phyloP scores from a whole-genome alignment of 192 early-diverging fungal genomes.

The Jimgerdemannia flammicorona region DNA sequence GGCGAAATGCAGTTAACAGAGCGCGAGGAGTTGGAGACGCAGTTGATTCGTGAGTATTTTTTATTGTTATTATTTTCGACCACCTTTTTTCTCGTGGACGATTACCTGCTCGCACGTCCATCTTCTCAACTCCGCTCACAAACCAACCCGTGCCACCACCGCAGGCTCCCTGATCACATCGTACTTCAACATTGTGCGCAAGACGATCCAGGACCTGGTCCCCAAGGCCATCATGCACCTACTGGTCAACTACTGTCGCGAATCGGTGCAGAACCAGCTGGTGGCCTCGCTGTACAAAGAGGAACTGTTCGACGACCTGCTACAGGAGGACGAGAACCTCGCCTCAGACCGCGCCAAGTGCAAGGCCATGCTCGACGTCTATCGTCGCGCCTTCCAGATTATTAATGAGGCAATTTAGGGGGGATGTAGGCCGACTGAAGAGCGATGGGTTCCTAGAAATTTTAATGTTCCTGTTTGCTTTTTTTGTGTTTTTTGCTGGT shows the following conservation, averaged over 20 bases:
- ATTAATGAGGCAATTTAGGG: conserved; percentile 52
- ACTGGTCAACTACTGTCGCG: conserved; percentile 70
- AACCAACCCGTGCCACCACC: no score
- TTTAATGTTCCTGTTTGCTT: no score
- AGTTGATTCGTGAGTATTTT: conserved; percentile 63
- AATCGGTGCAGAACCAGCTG: conserved; percentile 71
- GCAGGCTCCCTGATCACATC: conserved; percentile 66
- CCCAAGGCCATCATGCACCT: conserved; percentile 84
- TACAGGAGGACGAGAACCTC: conserved; percentile 73
- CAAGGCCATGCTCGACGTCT: conserved; percentile 73
- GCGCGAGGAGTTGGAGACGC: conserved; percentile 73
- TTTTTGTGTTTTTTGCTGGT: no score
- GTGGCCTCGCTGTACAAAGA: conserved; percentile 74
- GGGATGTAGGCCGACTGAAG: no score
- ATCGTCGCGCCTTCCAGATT: conserved; percentile 72
- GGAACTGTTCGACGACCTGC: conserved; percentile 60
- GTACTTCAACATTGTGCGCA: conserved; percentile 77
- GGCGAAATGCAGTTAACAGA: conserved; percentile 10
- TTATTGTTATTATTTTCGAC: background rate
- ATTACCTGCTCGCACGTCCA: background rate
- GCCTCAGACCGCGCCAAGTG: conserved; percentile 72
- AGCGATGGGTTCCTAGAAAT: background rate
- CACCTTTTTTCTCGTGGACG: background rate
- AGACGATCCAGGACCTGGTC: conserved; percentile 75
- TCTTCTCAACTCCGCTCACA: background rate